phyloP scores from a whole-genome alignment of 257 asterid genomes.

The Osmanthus fragrans region DNA sequence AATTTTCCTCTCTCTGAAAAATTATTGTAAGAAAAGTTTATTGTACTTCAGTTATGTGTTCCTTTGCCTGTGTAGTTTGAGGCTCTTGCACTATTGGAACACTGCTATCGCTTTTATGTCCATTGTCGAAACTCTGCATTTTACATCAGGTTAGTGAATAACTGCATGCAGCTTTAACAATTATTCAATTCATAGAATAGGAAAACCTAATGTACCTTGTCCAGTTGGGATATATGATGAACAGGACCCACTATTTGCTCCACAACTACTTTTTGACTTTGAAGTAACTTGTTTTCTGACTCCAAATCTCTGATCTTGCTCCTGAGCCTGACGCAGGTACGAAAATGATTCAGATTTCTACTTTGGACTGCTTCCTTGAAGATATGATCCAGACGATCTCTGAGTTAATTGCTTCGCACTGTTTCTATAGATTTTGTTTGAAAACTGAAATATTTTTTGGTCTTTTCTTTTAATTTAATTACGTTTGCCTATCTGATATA shows the following conservation, averaged over 20 bases:
- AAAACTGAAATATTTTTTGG: conserved; percentile 3
- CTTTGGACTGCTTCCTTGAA: conserved; percentile 23
- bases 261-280: conserved; percentile 49
- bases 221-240: conserved; percentile 31
- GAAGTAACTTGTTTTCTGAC: conserved; percentile 66
- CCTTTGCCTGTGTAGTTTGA: conserved; percentile 41
- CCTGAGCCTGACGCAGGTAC: conserved; percentile 52
- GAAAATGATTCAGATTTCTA: conserved; percentile 21
- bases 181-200: conserved; percentile 10
- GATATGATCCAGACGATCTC: conserved; percentile 16
- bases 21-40: conserved; percentile 27
- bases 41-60: conserved; percentile 47
- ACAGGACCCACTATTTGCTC: conserved; percentile 48
- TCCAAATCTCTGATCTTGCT: conserved; percentile 68
- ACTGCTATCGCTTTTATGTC: conserved; percentile 40
- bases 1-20: conserved; percentile 10
- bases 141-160: conserved; percentile 21
- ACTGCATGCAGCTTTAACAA: conserved; percentile 13
- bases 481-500: conserved; percentile 3
- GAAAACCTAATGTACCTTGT: conserved; percentile 43
- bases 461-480: conserved; percentile 1
- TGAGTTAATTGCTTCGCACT: conserved; percentile 9
- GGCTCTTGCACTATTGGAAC: conserved; percentile 40
- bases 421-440: conserved; percentile 1
- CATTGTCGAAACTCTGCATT: conserved; percentile 53